Conservation (phyloP, 2,329 filamentous ascomycete species). For the Sarocladium oryzae region DNA sequence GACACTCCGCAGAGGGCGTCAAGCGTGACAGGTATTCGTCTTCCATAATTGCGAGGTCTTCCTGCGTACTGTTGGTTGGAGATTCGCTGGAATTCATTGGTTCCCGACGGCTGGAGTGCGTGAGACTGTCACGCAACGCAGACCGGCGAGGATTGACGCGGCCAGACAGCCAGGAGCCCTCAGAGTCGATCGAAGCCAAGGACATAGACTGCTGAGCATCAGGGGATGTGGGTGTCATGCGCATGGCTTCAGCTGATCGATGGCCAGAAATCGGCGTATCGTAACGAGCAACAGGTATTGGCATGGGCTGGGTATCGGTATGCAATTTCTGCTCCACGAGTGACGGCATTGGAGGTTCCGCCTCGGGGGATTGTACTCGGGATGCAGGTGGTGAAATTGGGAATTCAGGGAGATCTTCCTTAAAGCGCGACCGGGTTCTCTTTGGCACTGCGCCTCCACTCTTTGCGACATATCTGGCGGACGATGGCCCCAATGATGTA, state of each 20-base stretch:
- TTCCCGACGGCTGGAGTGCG: conserved; percentile 24
- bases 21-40: conserved; percentile 66
- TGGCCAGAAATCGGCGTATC: conserved; percentile 41
- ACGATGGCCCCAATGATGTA: conserved; percentile 7
- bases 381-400: conserved; percentile 82
- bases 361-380: conserved; percentile 70
- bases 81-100: conserved; percentile 31
- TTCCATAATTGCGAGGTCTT: conserved; percentile 55
- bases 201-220: conserved; percentile 65
- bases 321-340: conserved; percentile 21
- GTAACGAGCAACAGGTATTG: conserved; percentile 27
- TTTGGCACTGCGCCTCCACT: conserved; percentile 52
- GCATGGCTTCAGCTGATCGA: conserved; percentile 27
- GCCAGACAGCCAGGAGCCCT: conserved; percentile 92
- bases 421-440: conserved; percentile 83
- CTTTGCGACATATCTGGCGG: conserved; percentile 24
- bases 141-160: conserved; percentile 46
- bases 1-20: conserved; percentile 19
- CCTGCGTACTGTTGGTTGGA: conserved; percentile 43
- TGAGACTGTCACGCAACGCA: conserved; percentile 36
- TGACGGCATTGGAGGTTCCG: conserved; percentile 35
- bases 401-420: conserved; percentile 83
- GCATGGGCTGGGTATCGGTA: conserved; percentile 18
- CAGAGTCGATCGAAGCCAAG: conserved; percentile 88
- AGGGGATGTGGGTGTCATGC: conserved; percentile 35